Evolutionary conservation across 176 grass and related monocot genomes (phyloP), one percentile per base, ranked within the genome.

Genomic region (Avena sativa): DNA sequence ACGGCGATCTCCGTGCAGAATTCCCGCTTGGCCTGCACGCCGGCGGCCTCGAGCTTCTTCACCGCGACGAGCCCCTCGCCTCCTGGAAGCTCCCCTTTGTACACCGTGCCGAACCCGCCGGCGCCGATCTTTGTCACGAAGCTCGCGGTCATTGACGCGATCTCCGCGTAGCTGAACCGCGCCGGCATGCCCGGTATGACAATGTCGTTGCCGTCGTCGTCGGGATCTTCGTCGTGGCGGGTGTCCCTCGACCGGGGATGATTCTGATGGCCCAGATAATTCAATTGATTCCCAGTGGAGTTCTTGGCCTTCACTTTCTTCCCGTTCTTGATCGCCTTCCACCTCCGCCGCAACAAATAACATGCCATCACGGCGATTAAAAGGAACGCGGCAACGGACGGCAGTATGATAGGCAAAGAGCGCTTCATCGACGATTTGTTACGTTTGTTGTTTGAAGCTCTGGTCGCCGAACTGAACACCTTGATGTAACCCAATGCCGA

Each of bases 1-100:
- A 98, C 85, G 1, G 88, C 76, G 50, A 98, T 98, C 92, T 98
- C 93, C 3, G 93, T 98, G 83, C 88, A 91, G 90, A 98, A 98
- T 30, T 98, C 96, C 50, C 76, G 86, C 82, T 82, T 93, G 0
- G 90, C 92, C 36, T 98, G 96, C 65, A 91, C 34, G 59, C 96
- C 96, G 14, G 81, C 80, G 73, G 85, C 87, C 75, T 94, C 92
- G 0, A 98, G 91, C 89, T 87, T 92, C 81, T 98, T 98, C 62
- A 98, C 96, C 4, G 96, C 96, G 15, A 98, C 76, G 72, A 85
- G 76, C 14, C 91, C 91, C 48, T 88, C 86, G 17, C 28, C 15
- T 51, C 87, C 85, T 2, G 90, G 86, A 53, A 98, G 89, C 48
- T 94, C 89, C 17, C 96, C 96, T 84, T 87, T 98, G 86, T 92